Conservation (phyloP, 495 filamentous ascomycete species). For the Evernia prunastri region DNA sequence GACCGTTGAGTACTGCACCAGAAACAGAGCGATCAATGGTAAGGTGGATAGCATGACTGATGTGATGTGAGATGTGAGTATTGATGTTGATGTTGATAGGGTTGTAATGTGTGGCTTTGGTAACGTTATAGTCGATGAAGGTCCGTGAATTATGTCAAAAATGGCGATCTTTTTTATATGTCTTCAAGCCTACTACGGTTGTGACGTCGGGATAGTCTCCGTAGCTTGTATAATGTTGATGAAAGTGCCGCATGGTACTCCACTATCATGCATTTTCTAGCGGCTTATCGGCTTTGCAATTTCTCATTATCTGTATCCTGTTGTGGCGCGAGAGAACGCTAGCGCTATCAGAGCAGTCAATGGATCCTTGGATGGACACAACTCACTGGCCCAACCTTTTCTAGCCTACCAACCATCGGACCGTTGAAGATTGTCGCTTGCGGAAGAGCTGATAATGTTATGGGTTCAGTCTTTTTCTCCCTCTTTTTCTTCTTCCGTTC, state of each 20-base stretch:
- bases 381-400: slow-evolving; percentile 3
- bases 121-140: background rate
- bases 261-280: background rate
- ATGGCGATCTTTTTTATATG: background rate
- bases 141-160: background rate
- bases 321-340: slow-evolving; percentile 11
- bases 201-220: background rate
- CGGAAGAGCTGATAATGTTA: background rate
- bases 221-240: background rate
- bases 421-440: background rate
- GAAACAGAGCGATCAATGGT: slow-evolving; percentile 4
- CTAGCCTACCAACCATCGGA: slow-evolving; percentile 2
- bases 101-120: background rate
- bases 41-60: background rate
- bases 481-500: background rate
- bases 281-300: background rate
- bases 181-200: background rate
- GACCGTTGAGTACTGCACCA: background rate
- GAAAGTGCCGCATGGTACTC: background rate
- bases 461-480: background rate
- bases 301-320: background rate
- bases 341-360: slow-evolving; percentile 3
- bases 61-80: background rate
- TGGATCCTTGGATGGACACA: background rate
- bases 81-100: background rate